A percentile compares a stretch with the other conserved stretches of the same genome.
These are phyloP conservation scores for Dichotomocladium elegans DNA, from an alignment of 371 early-diverging fungal genomes.

Conservation along the genomic window DNA sequence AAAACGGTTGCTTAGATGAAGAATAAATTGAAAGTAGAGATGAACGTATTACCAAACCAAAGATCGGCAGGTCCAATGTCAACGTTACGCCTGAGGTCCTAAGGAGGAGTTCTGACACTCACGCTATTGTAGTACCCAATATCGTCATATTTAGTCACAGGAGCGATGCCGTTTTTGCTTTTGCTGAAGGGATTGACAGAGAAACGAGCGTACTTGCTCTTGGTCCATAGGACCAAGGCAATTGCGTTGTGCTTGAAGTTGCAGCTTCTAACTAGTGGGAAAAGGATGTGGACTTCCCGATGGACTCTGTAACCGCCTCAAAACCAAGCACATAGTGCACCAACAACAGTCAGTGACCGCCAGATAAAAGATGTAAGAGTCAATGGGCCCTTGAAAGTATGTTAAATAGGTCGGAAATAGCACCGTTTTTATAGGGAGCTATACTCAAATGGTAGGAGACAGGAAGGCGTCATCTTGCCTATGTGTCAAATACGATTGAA, in stretches of 20 bases:
- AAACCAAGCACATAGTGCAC: too few species aligned
- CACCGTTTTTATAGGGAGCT: too few species aligned
- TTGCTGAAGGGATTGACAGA: background rate
- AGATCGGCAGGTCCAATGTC: conserved; percentile 71
- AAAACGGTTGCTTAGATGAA: too few species aligned
- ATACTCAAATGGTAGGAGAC: too few species aligned
- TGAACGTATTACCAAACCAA: conserved; percentile 40
- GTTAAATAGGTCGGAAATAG: too few species aligned
- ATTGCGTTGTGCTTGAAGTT: conserved; percentile 10
- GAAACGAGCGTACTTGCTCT: conserved; percentile 14
- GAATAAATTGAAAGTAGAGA: background rate
- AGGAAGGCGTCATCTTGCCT: too few species aligned
- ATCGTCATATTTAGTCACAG: conserved; percentile 19
- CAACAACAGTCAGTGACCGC: too few species aligned
- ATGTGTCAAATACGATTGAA: too few species aligned
- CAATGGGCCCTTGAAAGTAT: too few species aligned
- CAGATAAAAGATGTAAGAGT: too few species aligned
- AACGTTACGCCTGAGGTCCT: conserved; percentile 61
- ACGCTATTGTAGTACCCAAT: conserved; percentile 54
- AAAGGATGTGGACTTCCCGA: background rate
- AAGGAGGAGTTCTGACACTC: conserved; percentile 62
- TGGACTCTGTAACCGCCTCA: conserved; percentile 11
- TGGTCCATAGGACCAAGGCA: conserved; percentile 7
- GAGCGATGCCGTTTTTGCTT: conserved; percentile 8
- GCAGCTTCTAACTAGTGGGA: conserved; percentile 8